Evolutionary conservation across 164 flowering plant genomes (phyloP).

Genomic region (Vitis rupestris): DNA sequence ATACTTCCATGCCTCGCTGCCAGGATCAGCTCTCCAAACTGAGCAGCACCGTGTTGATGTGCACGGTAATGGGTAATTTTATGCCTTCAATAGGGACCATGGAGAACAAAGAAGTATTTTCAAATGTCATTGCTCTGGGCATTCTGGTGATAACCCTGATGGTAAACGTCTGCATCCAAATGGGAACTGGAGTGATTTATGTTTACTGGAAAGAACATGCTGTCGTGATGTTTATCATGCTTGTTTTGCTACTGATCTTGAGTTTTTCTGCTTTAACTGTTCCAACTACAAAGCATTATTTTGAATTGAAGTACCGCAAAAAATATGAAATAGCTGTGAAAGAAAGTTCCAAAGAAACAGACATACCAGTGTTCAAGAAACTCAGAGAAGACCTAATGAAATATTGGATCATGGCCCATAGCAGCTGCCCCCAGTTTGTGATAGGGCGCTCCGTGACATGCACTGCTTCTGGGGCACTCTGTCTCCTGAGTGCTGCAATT

Average conservation of each 20-base stretch:
- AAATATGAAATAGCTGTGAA: constrained; percentile 30
- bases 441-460: constrained; percentile 53
- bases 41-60: constrained; percentile 50
- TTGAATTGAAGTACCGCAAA: constrained; percentile 32
- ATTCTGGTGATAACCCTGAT: constrained; percentile 53
- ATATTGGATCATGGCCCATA: constrained; percentile 69
- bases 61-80: constrained; percentile 52
- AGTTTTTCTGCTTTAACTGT: constrained; percentile 40
- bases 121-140: constrained; percentile 53
- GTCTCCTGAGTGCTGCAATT: constrained; percentile 39
- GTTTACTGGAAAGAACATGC: constrained; percentile 45
- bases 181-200: constrained; percentile 57
- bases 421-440: constrained; percentile 60
- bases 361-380: constrained; percentile 13
- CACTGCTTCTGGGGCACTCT: constrained; percentile 52
- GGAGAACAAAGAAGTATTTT: constrained; percentile 35
- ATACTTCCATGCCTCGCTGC: constrained; percentile 52
- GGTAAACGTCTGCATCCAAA: constrained; percentile 53
- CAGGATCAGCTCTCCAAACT: constrained; percentile 63
- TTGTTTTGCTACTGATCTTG: constrained; percentile 38
- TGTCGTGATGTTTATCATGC: constrained; percentile 36
- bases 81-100: constrained; percentile 62
- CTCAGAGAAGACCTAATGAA: constrained; percentile 37
- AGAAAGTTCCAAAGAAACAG: constrained; percentile 18
- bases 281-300: constrained; percentile 37